Base-by-base conservation (phyloP, 768 basidiomycete species). In the Lactarius tabidus region DNA sequence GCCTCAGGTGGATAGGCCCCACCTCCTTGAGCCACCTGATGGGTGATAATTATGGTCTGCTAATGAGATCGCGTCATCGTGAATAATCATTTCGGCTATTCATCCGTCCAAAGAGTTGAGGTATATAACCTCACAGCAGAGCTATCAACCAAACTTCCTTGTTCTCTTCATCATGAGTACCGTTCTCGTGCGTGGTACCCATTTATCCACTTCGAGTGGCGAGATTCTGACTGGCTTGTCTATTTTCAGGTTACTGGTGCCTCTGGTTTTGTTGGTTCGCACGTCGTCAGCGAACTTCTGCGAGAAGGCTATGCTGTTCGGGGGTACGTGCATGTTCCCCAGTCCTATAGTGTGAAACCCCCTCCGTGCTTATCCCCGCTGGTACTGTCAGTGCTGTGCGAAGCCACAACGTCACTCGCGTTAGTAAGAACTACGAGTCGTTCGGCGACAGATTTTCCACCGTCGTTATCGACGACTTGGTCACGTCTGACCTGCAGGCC, bases 261-360 rank as follows among this genome's bases (percentile, higher is more conserved):
- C 23, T 78, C 80, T 28, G 79, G 81, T 23, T 82, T 72, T 53
- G 29, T 71, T 33, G 73, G 72, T 12, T 62, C 70, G 1, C 69
- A 72, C 39, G 64, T 74, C 29, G 61, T 71, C 20, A 38, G 64
- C 35, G 73, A 79, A 51, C 75, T 83, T 6, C 70, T 84, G 26
- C 70, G 78, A n/a, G 71, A 73, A 23, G 84, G 85, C 1, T 82
- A 81, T 69, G 75, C 73, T 9, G 84, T 86, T 45, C 75, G 80
- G 67, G 85, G 80, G 79, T 74, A 54, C 26, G 69, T 28, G 20
- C 23, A 39, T 26, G 3, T 17, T 8, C 8, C 33, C 33, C 33
- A 8, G 33, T 18, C 39, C 26, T 33, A 6, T 29, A 28, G 3
- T 14, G 2, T n/a, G n/a, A 5, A 2, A 23, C 36, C n/a, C 6